Evolutionary conservation across 371 early-diverging fungal genomes (phyloP).

Genomic region (Mucor sp.): DNA sequence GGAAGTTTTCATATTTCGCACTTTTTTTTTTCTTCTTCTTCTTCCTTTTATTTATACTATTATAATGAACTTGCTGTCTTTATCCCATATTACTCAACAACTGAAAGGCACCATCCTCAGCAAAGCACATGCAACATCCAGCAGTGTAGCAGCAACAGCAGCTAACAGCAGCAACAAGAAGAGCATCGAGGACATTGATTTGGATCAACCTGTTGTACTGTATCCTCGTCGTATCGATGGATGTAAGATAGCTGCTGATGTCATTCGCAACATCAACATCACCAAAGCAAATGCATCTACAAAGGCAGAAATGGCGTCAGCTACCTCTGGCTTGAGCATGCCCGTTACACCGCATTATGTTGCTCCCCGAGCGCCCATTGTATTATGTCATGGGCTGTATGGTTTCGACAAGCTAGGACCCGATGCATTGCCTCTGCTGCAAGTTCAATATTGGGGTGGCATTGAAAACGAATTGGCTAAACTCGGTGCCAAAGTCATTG

Average conservation of each 20-base stretch:
- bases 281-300: neutral
- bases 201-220: conserved; percentile 1
- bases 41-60: neutral
- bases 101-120: neutral
- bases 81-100: conserved; percentile 9
- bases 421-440: conserved; percentile 73
- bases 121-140: neutral
- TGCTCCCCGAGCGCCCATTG: conserved; percentile 81
- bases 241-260: neutral
- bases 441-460: conserved; percentile 90
- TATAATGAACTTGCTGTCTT: conserved; percentile 7
- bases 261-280: neutral
- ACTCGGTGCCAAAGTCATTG: conserved; percentile 81
- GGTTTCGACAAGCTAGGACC: conserved; percentile 87
- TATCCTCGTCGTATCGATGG: conserved; percentile 14
- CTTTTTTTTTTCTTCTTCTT: neutral
- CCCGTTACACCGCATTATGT: conserved; percentile 68
- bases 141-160: neutral
- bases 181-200: neutral
- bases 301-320: conserved; percentile 1
- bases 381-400: conserved; percentile 90
- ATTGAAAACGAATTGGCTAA: conserved; percentile 80
- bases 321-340: conserved; percentile 30
- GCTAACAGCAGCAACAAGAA: neutral
- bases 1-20: neutral